Percentiles rank a stretch among this genome's conserved stretches.
phyloP scores from a whole-genome alignment of 179 eudicot genomes.

The Kewa caespitosa region DNA sequence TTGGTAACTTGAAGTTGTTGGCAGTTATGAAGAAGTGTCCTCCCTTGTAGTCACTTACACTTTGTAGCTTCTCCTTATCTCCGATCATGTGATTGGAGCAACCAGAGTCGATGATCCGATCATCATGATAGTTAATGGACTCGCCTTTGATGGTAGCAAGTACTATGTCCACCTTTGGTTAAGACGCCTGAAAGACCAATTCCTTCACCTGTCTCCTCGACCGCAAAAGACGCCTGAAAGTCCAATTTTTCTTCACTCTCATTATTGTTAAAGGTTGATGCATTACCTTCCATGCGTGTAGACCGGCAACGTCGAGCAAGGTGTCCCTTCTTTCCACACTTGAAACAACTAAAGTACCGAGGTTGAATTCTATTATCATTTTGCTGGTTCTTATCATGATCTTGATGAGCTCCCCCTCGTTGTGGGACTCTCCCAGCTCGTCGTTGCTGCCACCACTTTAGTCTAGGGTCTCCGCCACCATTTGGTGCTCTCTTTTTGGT shows the following conservation, averaged over 20 bases:
- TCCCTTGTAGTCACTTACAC: neutral
- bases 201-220: neutral
- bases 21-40: neutral
- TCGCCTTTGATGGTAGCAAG: neutral
- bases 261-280: neutral
- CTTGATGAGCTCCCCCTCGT: conserved; percentile 1
- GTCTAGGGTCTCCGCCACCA: neutral
- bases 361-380: neutral
- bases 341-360: neutral
- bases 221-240: conserved; percentile 5
- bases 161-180: neutral
- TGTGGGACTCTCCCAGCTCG: neutral
- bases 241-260: neutral
- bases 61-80: conserved; percentile 2
- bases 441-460: no score
- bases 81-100: conserved; percentile 24
- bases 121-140: conserved; percentile 19
- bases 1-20: conserved; percentile 5
- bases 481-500: neutral
- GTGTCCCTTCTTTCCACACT: conserved; percentile 5
- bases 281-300: neutral
- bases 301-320: conserved; percentile 15
- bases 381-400: no score
- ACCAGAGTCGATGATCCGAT: conserved; percentile 13
- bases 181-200: neutral